Conservation (phyloP, 2,329 filamentous ascomycete species). For the Tolypocladium album region DNA sequence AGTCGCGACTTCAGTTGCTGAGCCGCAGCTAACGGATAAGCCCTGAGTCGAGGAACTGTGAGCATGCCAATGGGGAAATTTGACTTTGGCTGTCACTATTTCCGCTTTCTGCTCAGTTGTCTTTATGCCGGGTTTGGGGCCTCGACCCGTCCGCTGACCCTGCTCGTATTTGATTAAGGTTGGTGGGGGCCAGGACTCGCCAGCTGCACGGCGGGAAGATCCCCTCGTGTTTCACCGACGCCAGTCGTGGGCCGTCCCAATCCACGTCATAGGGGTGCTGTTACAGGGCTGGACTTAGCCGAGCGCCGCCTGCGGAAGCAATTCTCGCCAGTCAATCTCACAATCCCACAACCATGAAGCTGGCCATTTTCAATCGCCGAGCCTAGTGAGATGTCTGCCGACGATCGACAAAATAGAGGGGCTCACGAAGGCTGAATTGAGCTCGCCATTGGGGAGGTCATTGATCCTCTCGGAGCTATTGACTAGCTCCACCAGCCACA, state of each 20-base stretch:
- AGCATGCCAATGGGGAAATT: not conserved
- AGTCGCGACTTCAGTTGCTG: not conserved
- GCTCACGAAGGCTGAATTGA: not conserved
- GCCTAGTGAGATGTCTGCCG: not conserved
- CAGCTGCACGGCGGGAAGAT: not conserved
- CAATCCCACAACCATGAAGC: not conserved
- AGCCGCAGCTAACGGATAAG: not conserved
- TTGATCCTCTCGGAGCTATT: not conserved
- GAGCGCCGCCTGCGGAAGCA: no score
- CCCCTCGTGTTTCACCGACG: not conserved
- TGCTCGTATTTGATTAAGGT: not conserved
- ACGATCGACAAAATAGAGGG: not conserved
- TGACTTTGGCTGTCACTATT: not conserved
- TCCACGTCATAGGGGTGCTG: not conserved
- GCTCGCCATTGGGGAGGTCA: not conserved
- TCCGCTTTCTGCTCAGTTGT: not conserved
- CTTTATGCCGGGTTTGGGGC: not conserved
- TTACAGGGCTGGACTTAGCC: no score
- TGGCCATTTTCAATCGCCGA: not conserved
- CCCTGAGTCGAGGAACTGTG: not conserved
- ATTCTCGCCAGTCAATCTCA: not conserved
- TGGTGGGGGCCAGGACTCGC: not conserved
- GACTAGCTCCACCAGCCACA: not conserved
- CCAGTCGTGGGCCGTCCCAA: not conserved
- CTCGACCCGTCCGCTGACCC: not conserved